Evolutionary conservation across 306 rosid genomes (phyloP), one percentile per base, ranked within the genome.

Genomic region (Gillenia trifoliata): DNA sequence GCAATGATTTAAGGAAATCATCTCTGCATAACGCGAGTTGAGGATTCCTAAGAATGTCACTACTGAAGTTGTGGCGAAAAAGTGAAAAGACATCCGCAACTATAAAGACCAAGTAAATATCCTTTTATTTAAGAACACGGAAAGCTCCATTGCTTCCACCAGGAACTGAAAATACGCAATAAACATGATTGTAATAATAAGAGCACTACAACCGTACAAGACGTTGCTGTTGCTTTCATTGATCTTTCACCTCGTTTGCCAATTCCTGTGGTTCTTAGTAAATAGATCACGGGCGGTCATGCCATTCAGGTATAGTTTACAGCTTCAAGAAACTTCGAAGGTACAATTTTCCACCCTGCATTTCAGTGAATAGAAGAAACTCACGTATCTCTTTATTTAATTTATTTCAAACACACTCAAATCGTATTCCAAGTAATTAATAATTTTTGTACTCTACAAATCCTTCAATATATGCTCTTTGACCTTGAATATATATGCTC

Each of bases 201-300:
- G 69, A 0, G 92, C 82, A 3, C 74, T 55, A 85, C 87, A 10
- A 81, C 29, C 80, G 82, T 85, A 11, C 86, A 85, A 70, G 85
- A 83, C 1, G 64, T 33, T 3, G 89, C 79, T 2, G 85, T 88
- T 75, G 70, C 2, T 1, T 45, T 63, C 88, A 85, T 88, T 86
- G 88, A 85, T 0, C 70, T n/a, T 66, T 81, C 88, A 9, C 82
- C 86, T 71, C 74, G 3, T 69, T 49, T 0, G 57, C 33, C 56
- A 88, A 43, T 0, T 71, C 41, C 57, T 25, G 41, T 88, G 91
- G 15, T 43, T 55, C 9, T 33, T 8, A 0, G 76, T 83, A 84
- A 88, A 88, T n/a, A 81, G 12, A 49, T 78, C 67, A 5, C 36
- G 52, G 19, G 89, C 36, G 20, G 82, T 70, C 68, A 30, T 64